Percentiles rank a stretch among this genome's conserved stretches.
These are phyloP conservation scores for Akanthomyces uredinophilus DNA, from an alignment of 2,329 filamentous ascomycete genomes.

Conservation along the genomic window DNA sequence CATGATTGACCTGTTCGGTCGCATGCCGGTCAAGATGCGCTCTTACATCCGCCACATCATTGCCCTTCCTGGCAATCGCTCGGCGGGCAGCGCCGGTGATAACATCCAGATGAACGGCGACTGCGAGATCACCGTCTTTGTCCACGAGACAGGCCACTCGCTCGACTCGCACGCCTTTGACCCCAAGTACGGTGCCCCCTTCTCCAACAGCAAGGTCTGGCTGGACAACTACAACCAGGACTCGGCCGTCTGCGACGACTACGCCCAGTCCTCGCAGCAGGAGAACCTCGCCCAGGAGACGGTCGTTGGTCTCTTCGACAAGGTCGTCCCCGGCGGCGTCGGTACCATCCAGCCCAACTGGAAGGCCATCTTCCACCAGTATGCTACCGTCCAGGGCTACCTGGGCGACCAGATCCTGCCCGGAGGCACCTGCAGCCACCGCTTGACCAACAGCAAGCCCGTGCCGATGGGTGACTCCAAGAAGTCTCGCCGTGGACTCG, in stretches of 20 bases:
- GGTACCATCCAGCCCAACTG: conserved; percentile 20
- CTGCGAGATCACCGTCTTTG: conserved; percentile 16
- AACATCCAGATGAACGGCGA: conserved; percentile 18
- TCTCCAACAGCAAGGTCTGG: conserved; percentile 19
- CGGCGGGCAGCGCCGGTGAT: conserved; percentile 18
- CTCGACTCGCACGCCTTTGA: conserved; percentile 20
- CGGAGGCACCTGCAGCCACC: conserved; percentile 12
- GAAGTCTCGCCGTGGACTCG: not conserved
- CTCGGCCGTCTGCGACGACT: conserved; percentile 16
- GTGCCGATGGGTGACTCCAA: conserved; percentile 11
- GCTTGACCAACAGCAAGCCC: conserved; percentile 13
- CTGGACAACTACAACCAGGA: conserved; percentile 18
- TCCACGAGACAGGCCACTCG: conserved; percentile 20
- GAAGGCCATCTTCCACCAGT: conserved; percentile 14
- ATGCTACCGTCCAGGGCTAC: conserved; percentile 9
- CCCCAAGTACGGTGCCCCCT: conserved; percentile 16
- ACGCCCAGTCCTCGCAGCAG: conserved; percentile 18
- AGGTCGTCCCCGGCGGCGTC: conserved; percentile 21
- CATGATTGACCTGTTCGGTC: conserved; percentile 26
- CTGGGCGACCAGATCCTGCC: conserved; percentile 14
- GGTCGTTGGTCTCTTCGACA: conserved; percentile 21
- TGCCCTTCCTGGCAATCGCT: conserved; percentile 19
- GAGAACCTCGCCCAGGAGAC: conserved; percentile 24
- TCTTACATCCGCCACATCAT: conserved; percentile 23
- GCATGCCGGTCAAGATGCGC: conserved; percentile 26